phyloP scores from a whole-genome alignment of 306 rosid genomes.

The Cicer chorassanicum region DNA sequence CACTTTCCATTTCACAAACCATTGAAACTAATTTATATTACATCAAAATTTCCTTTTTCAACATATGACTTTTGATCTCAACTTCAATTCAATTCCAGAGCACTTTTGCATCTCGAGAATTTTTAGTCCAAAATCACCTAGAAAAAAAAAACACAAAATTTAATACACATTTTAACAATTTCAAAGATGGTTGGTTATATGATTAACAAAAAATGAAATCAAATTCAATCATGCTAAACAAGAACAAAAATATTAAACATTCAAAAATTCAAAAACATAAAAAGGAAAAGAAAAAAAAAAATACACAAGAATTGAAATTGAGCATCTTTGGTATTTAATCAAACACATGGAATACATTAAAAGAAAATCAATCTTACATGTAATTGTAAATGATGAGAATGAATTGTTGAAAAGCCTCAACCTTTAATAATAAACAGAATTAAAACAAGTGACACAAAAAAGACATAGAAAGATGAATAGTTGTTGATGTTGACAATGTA shows the following conservation, averaged over 20 bases:
- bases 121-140: conserved; percentile 36
- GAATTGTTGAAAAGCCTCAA: conserved; percentile 37
- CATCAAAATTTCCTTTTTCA: conserved; percentile 53
- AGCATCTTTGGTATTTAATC: background rate
- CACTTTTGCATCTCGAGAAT: conserved; percentile 38
- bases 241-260: background rate
- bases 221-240: conserved; percentile 46
- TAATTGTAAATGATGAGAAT: conserved; percentile 39
- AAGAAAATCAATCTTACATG: conserved; percentile 26
- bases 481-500: conserved; percentile 51
- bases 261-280: background rate
- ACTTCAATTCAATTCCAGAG: conserved; percentile 5
- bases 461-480: conserved; percentile 49
- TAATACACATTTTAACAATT: conserved; percentile 22
- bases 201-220: conserved; percentile 40
- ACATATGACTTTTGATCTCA: conserved; percentile 37
- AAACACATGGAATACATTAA: conserved; percentile 3
- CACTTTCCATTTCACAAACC: conserved; percentile 90
- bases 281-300: background rate
- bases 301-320: conserved; percentile 19
- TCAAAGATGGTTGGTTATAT: background rate
- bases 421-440: conserved; percentile 52
- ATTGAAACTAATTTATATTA: conserved; percentile 52
- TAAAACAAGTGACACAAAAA: conserved; percentile 34
- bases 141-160: conserved; percentile 22